phyloP scores from a whole-genome alignment of 2,329 filamentous ascomycete species.

The Malbranchea cinnamomea region DNA sequence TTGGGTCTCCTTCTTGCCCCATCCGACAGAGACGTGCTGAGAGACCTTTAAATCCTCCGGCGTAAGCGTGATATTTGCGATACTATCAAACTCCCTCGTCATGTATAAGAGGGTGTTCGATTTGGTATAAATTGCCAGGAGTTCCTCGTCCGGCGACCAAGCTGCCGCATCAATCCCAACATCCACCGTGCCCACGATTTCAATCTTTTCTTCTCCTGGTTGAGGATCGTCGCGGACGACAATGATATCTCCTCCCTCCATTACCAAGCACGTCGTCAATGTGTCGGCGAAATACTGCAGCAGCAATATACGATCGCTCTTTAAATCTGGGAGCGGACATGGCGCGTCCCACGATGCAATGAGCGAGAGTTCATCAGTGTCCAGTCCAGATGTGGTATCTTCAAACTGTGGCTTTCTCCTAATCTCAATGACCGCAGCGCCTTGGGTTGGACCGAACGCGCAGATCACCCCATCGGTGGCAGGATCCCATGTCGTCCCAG shows the following conservation, averaged over 20 bases:
- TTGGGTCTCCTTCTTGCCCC: slow-evolving; percentile 97
- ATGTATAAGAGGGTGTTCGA: slow-evolving; percentile 74
- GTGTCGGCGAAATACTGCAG: slow-evolving; percentile 78
- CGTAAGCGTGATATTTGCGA: slow-evolving; percentile 58
- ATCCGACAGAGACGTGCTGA: slow-evolving; percentile 89
- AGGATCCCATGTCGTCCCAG: slow-evolving; percentile 75
- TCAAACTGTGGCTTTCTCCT: slow-evolving; percentile 32
- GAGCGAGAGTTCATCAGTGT: slow-evolving; percentile 26
- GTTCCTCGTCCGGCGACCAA: slow-evolving; percentile 92
- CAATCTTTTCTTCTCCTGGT: slow-evolving; percentile 61
- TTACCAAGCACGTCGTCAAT: slow-evolving; percentile 60
- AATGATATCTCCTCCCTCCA: slow-evolving; percentile 83
- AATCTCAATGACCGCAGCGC: slow-evolving; percentile 59
- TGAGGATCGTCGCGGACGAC: slow-evolving; percentile 59
- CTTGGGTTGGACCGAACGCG: slow-evolving; percentile 64
- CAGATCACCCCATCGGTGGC: slow-evolving; percentile 63
- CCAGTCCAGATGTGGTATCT: slow-evolving; percentile 26
- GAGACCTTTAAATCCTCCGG: slow-evolving; percentile 70
- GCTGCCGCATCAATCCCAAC: slow-evolving; percentile 75
- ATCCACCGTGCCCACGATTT: slow-evolving; percentile 90
- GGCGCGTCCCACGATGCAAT: slow-evolving; percentile 84
- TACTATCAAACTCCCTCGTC: slow-evolving; percentile 77
- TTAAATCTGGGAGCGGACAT: slow-evolving; percentile 60
- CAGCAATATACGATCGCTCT: slow-evolving; percentile 59
- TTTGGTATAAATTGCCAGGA: slow-evolving; percentile 69